A percentile compares a stretch with the other conserved stretches of the same genome.
Evolutionary conservation across 768 basidiomycete genomes (phyloP).

Genomic region (Kwoniella europaea): DNA sequence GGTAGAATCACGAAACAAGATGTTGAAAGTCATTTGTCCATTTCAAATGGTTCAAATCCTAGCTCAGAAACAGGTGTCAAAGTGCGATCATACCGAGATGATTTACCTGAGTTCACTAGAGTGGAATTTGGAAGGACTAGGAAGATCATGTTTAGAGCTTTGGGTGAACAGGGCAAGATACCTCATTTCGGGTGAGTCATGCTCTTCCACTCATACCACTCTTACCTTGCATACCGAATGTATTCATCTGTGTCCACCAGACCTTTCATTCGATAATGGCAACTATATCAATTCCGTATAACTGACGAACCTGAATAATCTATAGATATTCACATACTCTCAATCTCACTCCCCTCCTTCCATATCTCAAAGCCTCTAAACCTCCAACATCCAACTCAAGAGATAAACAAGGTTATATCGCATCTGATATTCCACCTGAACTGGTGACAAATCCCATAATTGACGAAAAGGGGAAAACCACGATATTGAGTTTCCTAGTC

Average conservation of each 20-base stretch:
- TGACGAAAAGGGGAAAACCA: constrained; percentile 28
- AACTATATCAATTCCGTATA: no score
- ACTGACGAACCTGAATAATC: no score
- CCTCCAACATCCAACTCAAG: neutral
- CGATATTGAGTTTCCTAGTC: constrained; percentile 45
- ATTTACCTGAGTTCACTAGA: constrained; percentile 27
- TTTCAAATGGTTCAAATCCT: neutral
- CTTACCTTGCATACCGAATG: no score
- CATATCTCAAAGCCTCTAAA: constrained; percentile 43
- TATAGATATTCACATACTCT: constrained; percentile 51
- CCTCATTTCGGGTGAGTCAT: constrained; percentile 53
- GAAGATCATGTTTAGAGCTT: constrained; percentile 50
- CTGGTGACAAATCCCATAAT: constrained; percentile 30
- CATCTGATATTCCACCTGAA: constrained; percentile 42
- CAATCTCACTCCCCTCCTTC: constrained; percentile 45
- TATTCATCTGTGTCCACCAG: no score
- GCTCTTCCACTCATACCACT: no score
- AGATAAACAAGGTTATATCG: constrained; percentile 27
- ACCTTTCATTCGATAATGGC: no score
- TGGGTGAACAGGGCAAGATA: constrained; percentile 40
- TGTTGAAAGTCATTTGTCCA: constrained; percentile 18
- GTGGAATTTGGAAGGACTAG: constrained; percentile 52
- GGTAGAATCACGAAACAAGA: constrained; percentile 45
- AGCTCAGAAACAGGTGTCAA: neutral
- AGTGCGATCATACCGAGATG: neutral